Base-by-base conservation (phyloP, 164 flowering plant species). In the Houttuynia cordata region DNA sequence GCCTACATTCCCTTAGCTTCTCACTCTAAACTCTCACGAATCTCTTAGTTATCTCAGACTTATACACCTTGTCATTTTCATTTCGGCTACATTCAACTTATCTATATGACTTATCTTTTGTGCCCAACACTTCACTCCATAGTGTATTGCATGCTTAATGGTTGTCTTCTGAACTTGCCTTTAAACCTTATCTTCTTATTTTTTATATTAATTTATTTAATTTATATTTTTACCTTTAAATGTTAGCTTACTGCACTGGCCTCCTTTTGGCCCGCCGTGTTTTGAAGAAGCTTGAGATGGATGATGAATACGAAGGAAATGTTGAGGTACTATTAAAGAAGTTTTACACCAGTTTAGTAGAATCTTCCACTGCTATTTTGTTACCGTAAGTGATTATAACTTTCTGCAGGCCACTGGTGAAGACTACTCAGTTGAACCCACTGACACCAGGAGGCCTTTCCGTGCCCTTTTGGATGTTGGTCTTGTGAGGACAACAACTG, bases 401-500 rank as follows among this genome's bases (percentile, higher is more conserved):
- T 10, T 34, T 14, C 22, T 57, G 49, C 21, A 75, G 81, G 75
- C 79, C 17, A 67, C 74, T 56, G 82, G 79, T 7, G 79, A 79
- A 56, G 80, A 79, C 63, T 76, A 45, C 64, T 79, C 78, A 17
- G 76, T 76, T 50, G 82, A 79, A 58, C 76, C 76, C 24, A 59
- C 65, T 3, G 80, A 79, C 10, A 68, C 56, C 70, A 59, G 78
- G 67, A 74, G 82, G 68, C 82, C 82, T 18, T 79, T 79, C 75
- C 73, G 82, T 34, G 82, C 82, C 39, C 76, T 79, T n/a, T 72
- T 79, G 53, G 82, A 79, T 68, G 82, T 79, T 62, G 82, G 82
- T 12, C 80, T 79, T 64, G 24, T 76, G 10, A 69, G 76, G 52
- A 79, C 82, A 30, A 79, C 82, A 0, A 76, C 82, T 8, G 82